Conservation (phyloP, 805 yeast species). For the Pichia rugopelliculosa region DNA sequence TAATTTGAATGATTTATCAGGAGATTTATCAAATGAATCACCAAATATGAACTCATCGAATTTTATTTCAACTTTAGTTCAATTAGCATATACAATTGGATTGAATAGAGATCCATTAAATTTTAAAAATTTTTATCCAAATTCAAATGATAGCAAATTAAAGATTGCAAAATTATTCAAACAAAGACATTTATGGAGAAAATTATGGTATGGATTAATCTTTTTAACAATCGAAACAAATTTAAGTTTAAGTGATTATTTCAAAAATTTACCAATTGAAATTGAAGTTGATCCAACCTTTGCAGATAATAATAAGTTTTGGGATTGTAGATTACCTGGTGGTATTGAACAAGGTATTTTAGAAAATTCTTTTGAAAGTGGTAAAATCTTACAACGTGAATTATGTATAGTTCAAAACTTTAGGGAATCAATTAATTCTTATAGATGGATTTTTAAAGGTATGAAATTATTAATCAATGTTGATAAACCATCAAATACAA, state of each 20-base stretch:
- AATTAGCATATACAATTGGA: slow-evolving; percentile 40
- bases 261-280: slow-evolving; percentile 31
- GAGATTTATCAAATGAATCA: slow-evolving; percentile 28
- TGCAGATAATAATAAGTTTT: slow-evolving; percentile 26
- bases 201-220: slow-evolving; percentile 32
- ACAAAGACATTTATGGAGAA: slow-evolving; percentile 34
- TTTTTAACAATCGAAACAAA: slow-evolving; percentile 29
- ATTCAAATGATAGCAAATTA: slow-evolving; percentile 22
- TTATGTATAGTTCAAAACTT: slow-evolving; percentile 41
- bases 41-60: slow-evolving; percentile 31
- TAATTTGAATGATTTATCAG: slow-evolving; percentile 29
- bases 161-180: slow-evolving; percentile 27
- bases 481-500: slow-evolving; percentile 29
- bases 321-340: slow-evolving; percentile 35
- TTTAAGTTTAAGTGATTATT: slow-evolving; percentile 31
- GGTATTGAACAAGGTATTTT: slow-evolving; percentile 31
- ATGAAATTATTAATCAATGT: slow-evolving; percentile 32
- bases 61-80: slow-evolving; percentile 31
- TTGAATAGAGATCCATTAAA: slow-evolving; percentile 42
- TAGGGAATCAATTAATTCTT: slow-evolving; percentile 39
- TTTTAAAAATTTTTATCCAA: slow-evolving; percentile 28
- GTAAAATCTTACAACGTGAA: slow-evolving; percentile 30
- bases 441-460: slow-evolving; percentile 34
- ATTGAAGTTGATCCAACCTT: slow-evolving; percentile 31
- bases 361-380: slow-evolving; percentile 27